Conservation (phyloP, 2,329 filamentous ascomycete species). For the Shiraia sp. region DNA sequence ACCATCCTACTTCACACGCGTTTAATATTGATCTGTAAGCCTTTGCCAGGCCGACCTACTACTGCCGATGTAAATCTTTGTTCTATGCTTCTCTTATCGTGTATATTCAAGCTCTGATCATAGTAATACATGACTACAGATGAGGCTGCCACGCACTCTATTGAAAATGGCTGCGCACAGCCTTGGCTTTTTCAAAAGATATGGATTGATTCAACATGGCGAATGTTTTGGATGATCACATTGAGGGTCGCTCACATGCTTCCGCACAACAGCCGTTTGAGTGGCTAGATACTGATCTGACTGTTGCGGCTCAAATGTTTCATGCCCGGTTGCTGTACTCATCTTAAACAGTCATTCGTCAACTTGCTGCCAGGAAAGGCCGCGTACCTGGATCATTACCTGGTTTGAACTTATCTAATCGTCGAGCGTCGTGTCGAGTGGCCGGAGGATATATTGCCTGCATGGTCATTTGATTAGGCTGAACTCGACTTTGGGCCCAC, state of each 20-base stretch:
- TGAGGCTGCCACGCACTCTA: too few species aligned
- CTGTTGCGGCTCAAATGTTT: constrained; percentile 26
- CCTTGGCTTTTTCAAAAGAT: too few species aligned
- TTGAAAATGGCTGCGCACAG: too few species aligned
- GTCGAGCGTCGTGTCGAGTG: constrained; percentile 16
- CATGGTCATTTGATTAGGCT: constrained; percentile 32
- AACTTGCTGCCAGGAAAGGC: constrained; percentile 3
- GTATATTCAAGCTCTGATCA: too few species aligned
- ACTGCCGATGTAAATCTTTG: too few species aligned
- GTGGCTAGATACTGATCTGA: constrained; percentile 1
- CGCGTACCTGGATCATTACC: constrained; percentile 13
- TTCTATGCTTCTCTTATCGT: too few species aligned
- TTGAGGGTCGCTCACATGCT: neutral
- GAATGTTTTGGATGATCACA: too few species aligned
- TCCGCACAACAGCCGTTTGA: neutral
- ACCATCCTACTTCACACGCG: too few species aligned
- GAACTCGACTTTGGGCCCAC: constrained; percentile 21
- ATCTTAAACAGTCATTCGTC: constrained; percentile 13
- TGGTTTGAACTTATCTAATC: constrained; percentile 6
- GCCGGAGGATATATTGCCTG: constrained; percentile 31
- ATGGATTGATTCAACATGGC: too few species aligned
- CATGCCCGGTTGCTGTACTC: constrained; percentile 16
- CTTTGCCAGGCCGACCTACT: too few species aligned
- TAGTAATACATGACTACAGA: too few species aligned
- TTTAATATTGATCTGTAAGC: too few species aligned